Conservation (phyloP, 805 yeast genomes). For the Candida boidinii region DNA sequence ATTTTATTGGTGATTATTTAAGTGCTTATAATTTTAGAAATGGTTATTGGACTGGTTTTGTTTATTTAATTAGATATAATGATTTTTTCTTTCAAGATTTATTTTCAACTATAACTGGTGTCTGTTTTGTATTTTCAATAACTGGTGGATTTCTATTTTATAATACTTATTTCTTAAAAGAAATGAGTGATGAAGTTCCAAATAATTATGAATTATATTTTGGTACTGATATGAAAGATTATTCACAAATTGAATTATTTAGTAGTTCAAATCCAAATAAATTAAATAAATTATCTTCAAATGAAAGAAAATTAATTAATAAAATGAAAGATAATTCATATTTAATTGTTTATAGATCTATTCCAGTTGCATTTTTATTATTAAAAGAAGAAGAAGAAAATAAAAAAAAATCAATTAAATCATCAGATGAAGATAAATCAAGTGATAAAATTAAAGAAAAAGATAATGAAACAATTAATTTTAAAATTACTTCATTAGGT, state of each 20-base stretch:
- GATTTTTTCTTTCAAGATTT: constrained; percentile 19
- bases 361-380: constrained; percentile 60
- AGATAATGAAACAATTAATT: constrained; percentile 20
- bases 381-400: constrained; percentile 23
- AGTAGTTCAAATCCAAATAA: too few species aligned
- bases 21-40: constrained; percentile 15
- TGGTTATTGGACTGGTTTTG: constrained; percentile 6
- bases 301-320: constrained; percentile 9
- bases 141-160: constrained; percentile 31
- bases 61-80: constrained; percentile 9
- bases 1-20: constrained; percentile 14
- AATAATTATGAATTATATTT: constrained; percentile 30
- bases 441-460: constrained; percentile 20
- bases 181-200: constrained; percentile 28
- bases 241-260: constrained; percentile 19
- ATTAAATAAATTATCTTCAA: constrained; percentile 9
- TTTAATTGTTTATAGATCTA: constrained; percentile 52
- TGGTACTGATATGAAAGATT: constrained; percentile 43
- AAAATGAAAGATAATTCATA: constrained; percentile 38
- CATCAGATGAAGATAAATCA: constrained; percentile 26
- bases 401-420: constrained; percentile 39
- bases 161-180: constrained; percentile 40
- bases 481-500: constrained; percentile 49
- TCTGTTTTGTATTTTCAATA: constrained; percentile 28
- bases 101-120: constrained; percentile 28